Evolutionary conservation across 2,329 filamentous ascomycete genomes (phyloP).

Genomic region (Myriangium duriaei): DNA sequence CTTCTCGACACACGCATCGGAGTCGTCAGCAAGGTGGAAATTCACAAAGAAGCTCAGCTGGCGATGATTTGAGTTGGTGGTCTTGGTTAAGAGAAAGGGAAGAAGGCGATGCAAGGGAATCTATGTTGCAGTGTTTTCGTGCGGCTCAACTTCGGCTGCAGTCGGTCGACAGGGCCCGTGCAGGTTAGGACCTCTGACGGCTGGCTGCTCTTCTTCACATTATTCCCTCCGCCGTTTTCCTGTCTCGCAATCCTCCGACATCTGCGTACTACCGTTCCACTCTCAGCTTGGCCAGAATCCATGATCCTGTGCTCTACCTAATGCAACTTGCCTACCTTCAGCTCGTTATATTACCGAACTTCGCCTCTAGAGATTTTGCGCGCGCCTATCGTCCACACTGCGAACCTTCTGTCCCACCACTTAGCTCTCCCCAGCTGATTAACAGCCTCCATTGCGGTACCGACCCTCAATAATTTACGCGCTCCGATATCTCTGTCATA

Average conservation of each 20-base stretch:
- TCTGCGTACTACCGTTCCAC: background rate
- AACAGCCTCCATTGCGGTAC: too few relatives aligned
- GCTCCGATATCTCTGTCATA: too few relatives aligned
- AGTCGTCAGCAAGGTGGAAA: slow-evolving; percentile 54
- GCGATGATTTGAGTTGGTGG: slow-evolving; percentile 66
- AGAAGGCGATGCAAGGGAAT: slow-evolving; percentile 18
- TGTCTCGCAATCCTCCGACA: background rate
- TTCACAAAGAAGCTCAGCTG: slow-evolving; percentile 36
- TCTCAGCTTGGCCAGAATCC: background rate
- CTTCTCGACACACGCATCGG: slow-evolving; percentile 61
- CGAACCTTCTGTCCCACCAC: too few relatives aligned
- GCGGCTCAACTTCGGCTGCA: slow-evolving; percentile 2
- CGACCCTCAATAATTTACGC: too few relatives aligned
- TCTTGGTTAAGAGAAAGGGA: slow-evolving; percentile 41
- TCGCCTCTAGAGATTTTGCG: background rate
- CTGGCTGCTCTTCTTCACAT: background rate
- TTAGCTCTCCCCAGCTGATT: too few relatives aligned
- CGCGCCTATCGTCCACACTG: background rate
- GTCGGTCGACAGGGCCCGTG: background rate
- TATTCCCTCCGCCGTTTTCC: background rate
- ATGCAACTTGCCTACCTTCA: background rate
- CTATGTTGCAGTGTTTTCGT: background rate
- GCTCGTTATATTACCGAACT: background rate
- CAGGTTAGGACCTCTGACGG: background rate
- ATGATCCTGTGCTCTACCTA: background rate